Percentiles rank a stretch among this genome's conserved stretches.
phyloP scores from a whole-genome alignment of 805 yeast species.

The Lipomyces kockii region DNA sequence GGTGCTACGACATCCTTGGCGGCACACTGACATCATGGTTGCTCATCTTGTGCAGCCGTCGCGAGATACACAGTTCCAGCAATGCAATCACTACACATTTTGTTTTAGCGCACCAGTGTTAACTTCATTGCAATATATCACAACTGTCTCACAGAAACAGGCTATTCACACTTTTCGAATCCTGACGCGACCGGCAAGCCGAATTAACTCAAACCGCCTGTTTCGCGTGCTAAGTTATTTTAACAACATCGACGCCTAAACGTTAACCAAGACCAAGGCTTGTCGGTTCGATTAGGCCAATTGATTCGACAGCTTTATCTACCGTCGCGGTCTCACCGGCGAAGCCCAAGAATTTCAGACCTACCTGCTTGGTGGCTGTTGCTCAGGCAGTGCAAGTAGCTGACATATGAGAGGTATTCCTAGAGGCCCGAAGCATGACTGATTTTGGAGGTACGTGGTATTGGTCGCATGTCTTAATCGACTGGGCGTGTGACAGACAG shows the following conservation, averaged over 20 bases:
- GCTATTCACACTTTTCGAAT: background rate
- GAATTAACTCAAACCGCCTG: background rate
- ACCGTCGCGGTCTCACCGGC: no score
- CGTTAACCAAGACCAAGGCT: no score
- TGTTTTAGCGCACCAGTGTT: background rate
- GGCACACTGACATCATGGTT: no score
- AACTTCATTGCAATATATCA: background rate
- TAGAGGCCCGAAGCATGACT: slow-evolving; percentile 4
- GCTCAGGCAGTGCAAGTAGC: background rate
- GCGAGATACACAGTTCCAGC: background rate
- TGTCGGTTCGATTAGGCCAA: no score
- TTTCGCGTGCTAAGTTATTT: no score
- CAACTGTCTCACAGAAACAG: background rate
- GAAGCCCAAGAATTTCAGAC: background rate
- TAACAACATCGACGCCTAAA: no score
- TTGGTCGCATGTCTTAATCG: background rate
- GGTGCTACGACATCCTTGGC: no score
- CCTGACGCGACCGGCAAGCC: background rate
- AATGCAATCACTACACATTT: background rate
- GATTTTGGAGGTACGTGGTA: slow-evolving; percentile 26
- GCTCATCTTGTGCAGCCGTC: background rate
- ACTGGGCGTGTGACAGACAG: background rate
- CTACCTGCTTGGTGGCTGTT: background rate
- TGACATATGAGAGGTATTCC: background rate
- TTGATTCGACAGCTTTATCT: no score